phyloP scores from a whole-genome alignment of 2,329 filamentous ascomycete genomes.

The Penicillium hordei region DNA sequence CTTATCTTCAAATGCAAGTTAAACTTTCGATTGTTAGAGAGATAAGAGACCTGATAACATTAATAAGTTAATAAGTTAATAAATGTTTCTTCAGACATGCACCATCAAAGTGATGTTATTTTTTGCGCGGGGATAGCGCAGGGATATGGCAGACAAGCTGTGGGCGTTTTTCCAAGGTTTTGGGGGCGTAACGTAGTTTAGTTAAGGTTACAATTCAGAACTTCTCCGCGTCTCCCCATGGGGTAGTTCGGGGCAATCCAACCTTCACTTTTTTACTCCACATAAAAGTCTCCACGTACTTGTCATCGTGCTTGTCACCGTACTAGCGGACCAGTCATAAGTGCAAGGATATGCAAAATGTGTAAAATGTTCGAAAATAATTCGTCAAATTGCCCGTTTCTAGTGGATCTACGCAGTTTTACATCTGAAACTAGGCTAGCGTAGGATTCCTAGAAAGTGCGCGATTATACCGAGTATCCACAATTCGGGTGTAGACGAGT shows the following conservation, averaged over 20 bases:
- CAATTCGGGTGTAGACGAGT: not conserved
- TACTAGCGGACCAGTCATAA: not conserved
- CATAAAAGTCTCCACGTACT: not conserved
- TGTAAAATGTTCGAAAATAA: not conserved
- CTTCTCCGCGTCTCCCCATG: slow-evolving; percentile 9
- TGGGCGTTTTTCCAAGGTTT: not conserved
- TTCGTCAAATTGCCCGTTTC: not conserved
- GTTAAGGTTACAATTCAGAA: not conserved
- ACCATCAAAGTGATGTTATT: no score
- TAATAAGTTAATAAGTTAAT: no score
- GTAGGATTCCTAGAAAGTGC: not conserved
- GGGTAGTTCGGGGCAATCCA: not conserved
- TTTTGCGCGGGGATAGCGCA: no score
- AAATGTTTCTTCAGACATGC: no score
- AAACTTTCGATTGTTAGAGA: not conserved
- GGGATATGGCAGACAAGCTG: no score
- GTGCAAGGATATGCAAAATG: not conserved
- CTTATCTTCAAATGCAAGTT: not conserved
- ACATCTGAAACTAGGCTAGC: not conserved
- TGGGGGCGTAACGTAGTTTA: not conserved
- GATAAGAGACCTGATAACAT: not conserved
- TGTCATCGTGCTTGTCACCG: no score
- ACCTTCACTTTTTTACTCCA: not conserved
- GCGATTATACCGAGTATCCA: not conserved
- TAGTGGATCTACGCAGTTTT: not conserved